phyloP scores from a whole-genome alignment of 345 rosid genomes.

The Psidium guajava region DNA sequence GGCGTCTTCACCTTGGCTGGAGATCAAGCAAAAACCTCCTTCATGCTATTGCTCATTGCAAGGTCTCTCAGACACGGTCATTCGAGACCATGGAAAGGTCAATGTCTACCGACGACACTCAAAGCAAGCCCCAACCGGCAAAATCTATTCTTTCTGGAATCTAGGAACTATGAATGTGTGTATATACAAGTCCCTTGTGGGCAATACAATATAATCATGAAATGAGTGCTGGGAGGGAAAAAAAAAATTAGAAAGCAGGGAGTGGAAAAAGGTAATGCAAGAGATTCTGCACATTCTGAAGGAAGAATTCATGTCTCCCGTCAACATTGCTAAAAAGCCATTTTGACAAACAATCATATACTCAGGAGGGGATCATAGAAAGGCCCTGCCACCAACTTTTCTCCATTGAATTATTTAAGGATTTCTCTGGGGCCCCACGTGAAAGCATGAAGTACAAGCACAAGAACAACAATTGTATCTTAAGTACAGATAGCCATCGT shows the following conservation, averaged over 20 bases:
- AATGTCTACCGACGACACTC: not conserved
- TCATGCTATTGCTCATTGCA: not conserved
- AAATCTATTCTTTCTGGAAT: not conserved
- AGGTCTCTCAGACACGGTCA: not conserved
- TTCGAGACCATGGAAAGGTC: not conserved
- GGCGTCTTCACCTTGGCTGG: not conserved
- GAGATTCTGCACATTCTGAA: not conserved
- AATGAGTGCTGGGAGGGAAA: not conserved
- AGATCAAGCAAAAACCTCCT: not conserved
- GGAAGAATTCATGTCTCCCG: not conserved
- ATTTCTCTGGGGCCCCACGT: conserved; percentile 15
- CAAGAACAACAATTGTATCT: not conserved
- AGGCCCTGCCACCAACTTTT: not conserved
- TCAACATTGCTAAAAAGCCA: not conserved
- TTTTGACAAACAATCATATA: not conserved
- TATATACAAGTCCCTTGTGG: not conserved
- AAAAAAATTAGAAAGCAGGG: not conserved
- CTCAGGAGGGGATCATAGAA: not conserved
- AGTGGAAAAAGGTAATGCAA: not conserved
- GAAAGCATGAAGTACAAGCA: conserved; percentile 5
- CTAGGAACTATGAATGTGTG: conserved; percentile 5
- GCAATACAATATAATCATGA: not conserved
- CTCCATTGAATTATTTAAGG: not conserved
- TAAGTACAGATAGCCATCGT: not conserved
- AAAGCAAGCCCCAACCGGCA: not conserved